phyloP scores from a whole-genome alignment of 2,329 filamentous ascomycete species.

The Fusarium sp. region DNA sequence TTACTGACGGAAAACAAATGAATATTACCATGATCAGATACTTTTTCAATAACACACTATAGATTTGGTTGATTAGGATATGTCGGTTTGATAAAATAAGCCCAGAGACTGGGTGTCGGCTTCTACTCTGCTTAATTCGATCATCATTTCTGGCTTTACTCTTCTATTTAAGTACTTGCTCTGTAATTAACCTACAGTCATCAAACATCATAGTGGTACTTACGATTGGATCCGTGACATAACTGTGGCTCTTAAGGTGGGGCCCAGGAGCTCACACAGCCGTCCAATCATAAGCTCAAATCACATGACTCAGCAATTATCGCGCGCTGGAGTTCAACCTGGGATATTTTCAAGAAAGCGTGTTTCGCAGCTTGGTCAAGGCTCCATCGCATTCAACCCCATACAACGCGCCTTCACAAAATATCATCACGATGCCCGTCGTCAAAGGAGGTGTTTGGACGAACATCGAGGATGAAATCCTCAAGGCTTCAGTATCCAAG shows the following conservation, averaged over 20 bases:
- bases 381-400: constrained; percentile 35
- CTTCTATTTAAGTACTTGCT: too few relatives aligned
- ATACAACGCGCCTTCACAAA: constrained; percentile 34
- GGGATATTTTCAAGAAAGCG: constrained; percentile 51
- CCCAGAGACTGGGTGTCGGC: neutral
- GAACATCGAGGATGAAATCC: constrained; percentile 91
- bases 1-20: neutral
- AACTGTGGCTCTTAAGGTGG: constrained; percentile 16
- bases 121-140: neutral
- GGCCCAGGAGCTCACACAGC: neutral
- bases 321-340: constrained; percentile 31
- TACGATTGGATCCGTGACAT: neutral
- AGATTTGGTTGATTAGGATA: neutral
- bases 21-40: constrained; percentile 1
- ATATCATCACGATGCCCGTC: constrained; percentile 69
- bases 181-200: too few relatives aligned
- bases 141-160: too few relatives aligned
- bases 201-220: neutral
- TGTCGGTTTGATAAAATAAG: neutral
- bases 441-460: constrained; percentile 82
- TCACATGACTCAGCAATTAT: constrained; percentile 42
- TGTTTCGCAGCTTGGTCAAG: constrained; percentile 40
- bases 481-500: constrained; percentile 94
- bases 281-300: constrained; percentile 32
- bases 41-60: neutral